A percentile compares a stretch with the other conserved stretches of the same genome.
Conservation (phyloP, 2,329 filamentous ascomycete genomes). For the Elsinoe batatas region DNA sequence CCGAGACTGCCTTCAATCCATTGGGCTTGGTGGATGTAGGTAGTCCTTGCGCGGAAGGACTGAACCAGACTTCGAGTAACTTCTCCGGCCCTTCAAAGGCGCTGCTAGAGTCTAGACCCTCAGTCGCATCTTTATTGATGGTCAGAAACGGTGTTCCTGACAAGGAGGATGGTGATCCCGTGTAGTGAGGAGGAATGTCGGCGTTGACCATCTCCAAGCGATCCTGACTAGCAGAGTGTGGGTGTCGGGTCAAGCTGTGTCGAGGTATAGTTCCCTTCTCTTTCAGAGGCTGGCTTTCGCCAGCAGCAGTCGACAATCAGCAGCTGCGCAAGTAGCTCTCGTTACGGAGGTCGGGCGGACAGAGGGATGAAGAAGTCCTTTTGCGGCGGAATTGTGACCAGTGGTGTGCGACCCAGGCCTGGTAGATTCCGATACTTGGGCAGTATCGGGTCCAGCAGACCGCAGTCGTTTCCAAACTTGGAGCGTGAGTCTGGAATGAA, state of each 20-base stretch:
- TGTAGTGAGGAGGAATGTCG: conserved; percentile 70
- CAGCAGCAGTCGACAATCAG: conserved; percentile 56
- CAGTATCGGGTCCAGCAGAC: conserved; percentile 76
- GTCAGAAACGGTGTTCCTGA: conserved; percentile 80
- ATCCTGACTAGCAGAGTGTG: not conserved
- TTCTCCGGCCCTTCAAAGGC: conserved; percentile 98
- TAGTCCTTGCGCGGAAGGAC: conserved; percentile 63
- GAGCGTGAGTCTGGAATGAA: too few species aligned
- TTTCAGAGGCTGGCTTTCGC: conserved; percentile 69
- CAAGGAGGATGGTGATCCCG: conserved; percentile 61
- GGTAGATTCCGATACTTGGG: conserved; percentile 72
- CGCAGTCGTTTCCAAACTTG: not conserved
- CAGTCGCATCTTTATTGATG: conserved; percentile 90
- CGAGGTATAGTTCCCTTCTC: conserved; percentile 37
- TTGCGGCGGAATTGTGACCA: conserved; percentile 79
- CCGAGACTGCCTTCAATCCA: conserved; percentile 76
- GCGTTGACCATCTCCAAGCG: conserved; percentile 68
- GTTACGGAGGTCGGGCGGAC: conserved; percentile 86
- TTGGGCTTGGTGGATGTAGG: conserved; percentile 59
- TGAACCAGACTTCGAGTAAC: conserved; percentile 97
- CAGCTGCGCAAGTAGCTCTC: conserved; percentile 54
- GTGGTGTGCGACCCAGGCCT: conserved; percentile 49
- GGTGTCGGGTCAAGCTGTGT: conserved; percentile 11
- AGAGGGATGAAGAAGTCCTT: conserved; percentile 75
- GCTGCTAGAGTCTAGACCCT: conserved; percentile 88